A percentile compares a stretch with the other conserved stretches of the same genome.
These are phyloP conservation scores for Trametes meyenii DNA, from an alignment of 768 basidiomycete genomes.

Conservation along the genomic window DNA sequence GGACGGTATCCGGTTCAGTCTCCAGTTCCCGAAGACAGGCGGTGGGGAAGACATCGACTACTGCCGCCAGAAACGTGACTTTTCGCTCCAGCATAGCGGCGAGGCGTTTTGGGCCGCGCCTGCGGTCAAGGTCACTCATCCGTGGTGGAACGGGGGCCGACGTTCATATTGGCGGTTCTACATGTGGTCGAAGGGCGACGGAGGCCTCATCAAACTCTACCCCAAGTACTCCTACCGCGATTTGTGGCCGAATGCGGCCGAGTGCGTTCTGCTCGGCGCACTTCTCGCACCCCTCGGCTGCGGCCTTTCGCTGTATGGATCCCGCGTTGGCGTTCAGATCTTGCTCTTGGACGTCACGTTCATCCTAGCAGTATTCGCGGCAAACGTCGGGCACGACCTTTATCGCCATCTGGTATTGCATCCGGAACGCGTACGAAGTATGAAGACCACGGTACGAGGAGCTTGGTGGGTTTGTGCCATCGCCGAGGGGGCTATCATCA, in stretches of 20 bases:
- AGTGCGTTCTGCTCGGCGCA: constrained; percentile 38
- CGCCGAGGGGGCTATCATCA: constrained; percentile 52
- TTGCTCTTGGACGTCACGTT: constrained; percentile 29
- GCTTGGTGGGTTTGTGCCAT: constrained; percentile 46
- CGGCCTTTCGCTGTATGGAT: not conserved
- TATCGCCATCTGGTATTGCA: constrained; percentile 52
- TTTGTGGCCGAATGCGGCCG: constrained; percentile 51
- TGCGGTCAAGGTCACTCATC: constrained; percentile 52
- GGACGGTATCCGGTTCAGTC: constrained; percentile 50
- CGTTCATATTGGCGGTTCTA: constrained; percentile 55
- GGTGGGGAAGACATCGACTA: constrained; percentile 69
- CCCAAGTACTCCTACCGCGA: constrained; percentile 51
- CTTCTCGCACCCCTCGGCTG: not conserved
- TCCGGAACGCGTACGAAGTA: constrained; percentile 34
- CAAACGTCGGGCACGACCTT: constrained; percentile 51
- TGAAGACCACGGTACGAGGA: constrained; percentile 41
- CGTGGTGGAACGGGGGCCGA: constrained; percentile 56
- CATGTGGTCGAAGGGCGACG: constrained; percentile 63
- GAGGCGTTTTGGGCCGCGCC: constrained; percentile 54
- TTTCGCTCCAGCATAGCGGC: constrained; percentile 36
- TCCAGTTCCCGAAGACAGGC: constrained; percentile 60
- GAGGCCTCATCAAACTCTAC: constrained; percentile 49
- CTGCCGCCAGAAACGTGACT: constrained; percentile 49
- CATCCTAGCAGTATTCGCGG: constrained; percentile 35
- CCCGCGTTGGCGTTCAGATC: not conserved